A percentile compares a stretch with the other conserved stretches of the same genome.
These are phyloP conservation scores for Ziziphus jujuba DNA, from an alignment of 306 rosid genomes.

Conservation along the genomic window DNA sequence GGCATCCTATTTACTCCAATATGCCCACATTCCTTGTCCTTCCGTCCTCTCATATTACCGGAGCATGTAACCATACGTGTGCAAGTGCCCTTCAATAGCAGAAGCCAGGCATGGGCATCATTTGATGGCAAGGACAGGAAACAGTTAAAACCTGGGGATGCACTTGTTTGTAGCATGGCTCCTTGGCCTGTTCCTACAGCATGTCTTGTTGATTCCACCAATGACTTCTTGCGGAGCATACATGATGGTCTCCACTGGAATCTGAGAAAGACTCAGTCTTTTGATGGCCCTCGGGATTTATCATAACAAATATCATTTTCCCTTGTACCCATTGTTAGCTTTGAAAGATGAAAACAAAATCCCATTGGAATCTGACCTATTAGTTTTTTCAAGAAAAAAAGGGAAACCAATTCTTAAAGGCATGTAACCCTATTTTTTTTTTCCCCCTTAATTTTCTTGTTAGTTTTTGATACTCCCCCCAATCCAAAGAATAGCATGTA, in stretches of 20 bases:
- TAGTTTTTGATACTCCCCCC: not conserved
- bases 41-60: slow-evolving; percentile 84
- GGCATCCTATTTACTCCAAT: slow-evolving; percentile 94
- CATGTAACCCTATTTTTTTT: not conserved
- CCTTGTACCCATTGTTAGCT: not conserved
- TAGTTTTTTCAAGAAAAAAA: slow-evolving; percentile 6
- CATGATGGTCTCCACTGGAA: slow-evolving; percentile 98
- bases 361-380: not conserved
- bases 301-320: slow-evolving; percentile 10
- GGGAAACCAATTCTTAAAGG: not conserved
- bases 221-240: slow-evolving; percentile 83
- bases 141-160: slow-evolving; percentile 80
- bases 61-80: slow-evolving; percentile 85
- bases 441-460: not conserved
- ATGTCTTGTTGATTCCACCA: slow-evolving; percentile 77
- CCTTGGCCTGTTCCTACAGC: slow-evolving; percentile 99
- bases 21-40: slow-evolving; percentile 88
- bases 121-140: slow-evolving; percentile 95
- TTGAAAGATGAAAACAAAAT: not conserved
- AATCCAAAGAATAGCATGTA: not conserved
- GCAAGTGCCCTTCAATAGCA: slow-evolving; percentile 85
- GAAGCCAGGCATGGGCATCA: slow-evolving; percentile 95
- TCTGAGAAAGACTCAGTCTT: slow-evolving; percentile 76
- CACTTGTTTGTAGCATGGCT: slow-evolving; percentile 96
- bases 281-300: slow-evolving; percentile 74